These are phyloP conservation scores for Podosphaera aphanis DNA, from an alignment of 2,329 filamentous ascomycete species.

Conservation along the genomic window DNA sequence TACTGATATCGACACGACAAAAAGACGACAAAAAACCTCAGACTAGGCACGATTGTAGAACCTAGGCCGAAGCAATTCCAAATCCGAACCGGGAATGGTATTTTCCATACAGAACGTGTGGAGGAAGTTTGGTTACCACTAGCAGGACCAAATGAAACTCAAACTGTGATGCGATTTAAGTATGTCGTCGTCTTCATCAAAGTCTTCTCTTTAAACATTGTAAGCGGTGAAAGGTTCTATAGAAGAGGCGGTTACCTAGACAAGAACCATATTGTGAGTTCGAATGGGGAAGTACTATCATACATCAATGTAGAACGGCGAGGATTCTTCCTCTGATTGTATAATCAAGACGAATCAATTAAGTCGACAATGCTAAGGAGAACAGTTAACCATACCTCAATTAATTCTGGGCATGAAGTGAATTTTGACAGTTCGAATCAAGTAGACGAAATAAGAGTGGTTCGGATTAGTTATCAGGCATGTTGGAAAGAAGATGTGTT, in stretches of 20 bases:
- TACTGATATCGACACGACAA: not conserved
- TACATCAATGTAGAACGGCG: not conserved
- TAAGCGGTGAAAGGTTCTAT: not conserved
- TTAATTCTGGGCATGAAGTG: too few relatives aligned
- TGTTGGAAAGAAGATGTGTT: not conserved
- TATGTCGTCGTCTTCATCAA: not conserved
- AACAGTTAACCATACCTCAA: not conserved
- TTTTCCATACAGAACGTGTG: not conserved
- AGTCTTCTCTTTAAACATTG: not conserved
- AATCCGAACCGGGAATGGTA: not conserved
- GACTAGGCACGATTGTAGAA: not conserved
- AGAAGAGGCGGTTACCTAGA: not conserved
- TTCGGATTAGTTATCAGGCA: not conserved
- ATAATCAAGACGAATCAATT: not conserved
- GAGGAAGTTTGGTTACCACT: not conserved
- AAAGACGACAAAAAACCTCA: not conserved
- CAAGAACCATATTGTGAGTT: not conserved
- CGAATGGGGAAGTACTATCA: not conserved
- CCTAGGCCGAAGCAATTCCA: not conserved
- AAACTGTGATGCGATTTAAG: not conserved
- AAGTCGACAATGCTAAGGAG: not conserved
- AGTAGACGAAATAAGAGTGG: not conserved
- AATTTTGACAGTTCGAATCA: too few relatives aligned
- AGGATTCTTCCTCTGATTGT: conserved; percentile 1
- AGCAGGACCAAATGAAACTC: not conserved